phyloP scores from a whole-genome alignment of 192 early-diverging fungal species.

The Podila verticillata region DNA sequence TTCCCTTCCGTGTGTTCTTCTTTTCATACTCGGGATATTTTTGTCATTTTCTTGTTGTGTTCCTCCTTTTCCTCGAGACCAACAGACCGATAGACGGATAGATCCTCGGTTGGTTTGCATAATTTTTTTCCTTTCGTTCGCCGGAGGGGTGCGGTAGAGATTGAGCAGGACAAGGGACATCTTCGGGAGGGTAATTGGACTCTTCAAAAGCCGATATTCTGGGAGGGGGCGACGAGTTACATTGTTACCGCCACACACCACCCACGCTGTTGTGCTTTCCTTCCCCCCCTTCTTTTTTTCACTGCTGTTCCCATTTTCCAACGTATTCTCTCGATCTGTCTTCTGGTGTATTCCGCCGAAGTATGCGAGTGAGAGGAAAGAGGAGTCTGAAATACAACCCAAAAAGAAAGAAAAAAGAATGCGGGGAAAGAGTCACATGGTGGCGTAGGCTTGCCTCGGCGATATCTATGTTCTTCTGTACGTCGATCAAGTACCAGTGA shows the following conservation, averaged over 20 bases:
- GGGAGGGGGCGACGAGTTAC: too few relatives aligned
- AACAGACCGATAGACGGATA: too few relatives aligned
- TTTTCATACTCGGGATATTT: neutral
- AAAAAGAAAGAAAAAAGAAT: neutral
- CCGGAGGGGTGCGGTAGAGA: too few relatives aligned
- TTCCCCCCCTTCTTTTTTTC: neutral
- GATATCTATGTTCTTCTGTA: neutral
- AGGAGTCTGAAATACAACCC: neutral
- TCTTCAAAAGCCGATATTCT: too few relatives aligned
- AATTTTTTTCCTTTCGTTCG: too few relatives aligned
- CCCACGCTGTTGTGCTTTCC: neutral
- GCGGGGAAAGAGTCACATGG: slow-evolving; percentile 4
- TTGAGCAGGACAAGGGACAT: too few relatives aligned
- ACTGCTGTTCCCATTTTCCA: neutral
- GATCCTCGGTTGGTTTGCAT: too few relatives aligned
- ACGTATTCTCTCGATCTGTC: neutral
- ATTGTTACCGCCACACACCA: too few relatives aligned
- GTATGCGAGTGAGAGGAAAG: neutral
- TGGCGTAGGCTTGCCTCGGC: neutral
- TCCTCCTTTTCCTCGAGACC: too few relatives aligned
- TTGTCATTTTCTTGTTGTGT: too few relatives aligned
- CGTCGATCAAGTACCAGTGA: too few relatives aligned
- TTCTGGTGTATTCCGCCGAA: neutral
- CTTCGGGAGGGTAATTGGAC: too few relatives aligned
- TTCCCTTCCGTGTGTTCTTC: neutral